Evolutionary conservation across 768 basidiomycete genomes (phyloP).

Genomic region (Leccinum imitatum): DNA sequence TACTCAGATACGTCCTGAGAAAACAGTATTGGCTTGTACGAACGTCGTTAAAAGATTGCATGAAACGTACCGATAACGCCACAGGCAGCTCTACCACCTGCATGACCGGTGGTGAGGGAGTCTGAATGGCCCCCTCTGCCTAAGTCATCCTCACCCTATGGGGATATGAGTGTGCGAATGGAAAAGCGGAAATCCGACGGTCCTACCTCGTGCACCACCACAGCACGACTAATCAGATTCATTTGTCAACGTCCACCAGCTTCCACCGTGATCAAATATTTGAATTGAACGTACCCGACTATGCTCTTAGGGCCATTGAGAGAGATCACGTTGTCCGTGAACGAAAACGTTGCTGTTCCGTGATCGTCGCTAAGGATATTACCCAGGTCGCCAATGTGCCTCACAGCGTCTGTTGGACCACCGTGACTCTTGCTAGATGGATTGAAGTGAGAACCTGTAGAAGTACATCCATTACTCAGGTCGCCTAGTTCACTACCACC

Average conservation of each 20-base stretch:
- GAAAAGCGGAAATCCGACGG: neutral
- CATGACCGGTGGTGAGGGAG: conserved; percentile 76
- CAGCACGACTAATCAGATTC: conserved; percentile 48
- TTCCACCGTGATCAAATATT: neutral
- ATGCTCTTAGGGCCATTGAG: conserved; percentile 68
- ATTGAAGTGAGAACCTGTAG: conserved; percentile 79
- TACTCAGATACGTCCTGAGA: conserved; percentile 23
- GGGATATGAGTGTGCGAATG: conserved; percentile 10
- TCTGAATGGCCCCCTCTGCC: conserved; percentile 68
- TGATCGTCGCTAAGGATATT: conserved; percentile 63
- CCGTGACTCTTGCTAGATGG: conserved; percentile 66
- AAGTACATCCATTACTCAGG: conserved; percentile 59
- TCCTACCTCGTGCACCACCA: conserved; percentile 71
- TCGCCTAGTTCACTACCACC: conserved; percentile 49
- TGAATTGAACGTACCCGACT: conserved; percentile 52
- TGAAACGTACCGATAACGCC: conserved; percentile 65
- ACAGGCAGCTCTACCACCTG: conserved; percentile 75
- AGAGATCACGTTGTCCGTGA: conserved; percentile 61
- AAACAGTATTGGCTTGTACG: neutral
- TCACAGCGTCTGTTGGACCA: conserved; percentile 47
- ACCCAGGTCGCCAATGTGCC: conserved; percentile 78
- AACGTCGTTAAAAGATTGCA: conserved; percentile 2
- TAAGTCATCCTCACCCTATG: conserved; percentile 73
- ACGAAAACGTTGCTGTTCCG: conserved; percentile 57
- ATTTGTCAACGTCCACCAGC: conserved; percentile 7